Base-by-base conservation (phyloP, 2,329 filamentous ascomycete genomes). In the Fusarium sp. region DNA sequence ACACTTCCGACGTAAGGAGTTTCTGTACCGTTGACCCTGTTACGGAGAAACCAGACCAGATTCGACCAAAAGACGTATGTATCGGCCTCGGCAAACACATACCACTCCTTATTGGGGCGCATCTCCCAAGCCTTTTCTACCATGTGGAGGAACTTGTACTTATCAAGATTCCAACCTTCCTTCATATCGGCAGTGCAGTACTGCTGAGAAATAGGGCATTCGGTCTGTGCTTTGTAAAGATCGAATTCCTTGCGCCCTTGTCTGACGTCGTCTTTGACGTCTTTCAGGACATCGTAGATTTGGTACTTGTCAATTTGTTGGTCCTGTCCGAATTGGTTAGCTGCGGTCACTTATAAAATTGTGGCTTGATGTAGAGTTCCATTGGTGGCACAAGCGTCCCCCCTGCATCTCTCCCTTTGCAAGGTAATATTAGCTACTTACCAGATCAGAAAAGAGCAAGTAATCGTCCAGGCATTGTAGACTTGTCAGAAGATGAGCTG, bases 81-180 rank as follows among this genome's bases (percentile, higher is more conserved):
- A 69, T 89, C 86, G 32, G 84, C 84, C 68, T 88, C 86, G 67
- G 85, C 82, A 67, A 88, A 88, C 54, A 89, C 81, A 70, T 87
- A 89, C 86, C 86, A 89, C 56, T 87, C 83, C 46, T 75, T 79
- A 40, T 81, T 75, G 5, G 86, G 86, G 4, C 84, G 82, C 79
- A 84, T 80, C 44, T 79, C 78, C 81, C 85, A 88, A 2, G 86
- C 82, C 58, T 86, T 82, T 70, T 86, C 79, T 43, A 87, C 79
- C 79, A 88, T 87, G 67, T 86, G 85, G 47, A 88, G 75, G 72
- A 87, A 87, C 75, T 89, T 89, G 78, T 87, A 89, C 77, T 87
- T 88, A 75, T 89, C 87, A 65, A 89, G 76, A 50, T 80, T 80
- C 85, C 86, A 88, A 13, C 79, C 80, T 41, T 75, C 79, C 55